Evolutionary conservation across 1,284 basidiomycete species (phyloP), one percentile per base, ranked within the genome.

Genomic region (Laetiporus sulphureus): DNA sequence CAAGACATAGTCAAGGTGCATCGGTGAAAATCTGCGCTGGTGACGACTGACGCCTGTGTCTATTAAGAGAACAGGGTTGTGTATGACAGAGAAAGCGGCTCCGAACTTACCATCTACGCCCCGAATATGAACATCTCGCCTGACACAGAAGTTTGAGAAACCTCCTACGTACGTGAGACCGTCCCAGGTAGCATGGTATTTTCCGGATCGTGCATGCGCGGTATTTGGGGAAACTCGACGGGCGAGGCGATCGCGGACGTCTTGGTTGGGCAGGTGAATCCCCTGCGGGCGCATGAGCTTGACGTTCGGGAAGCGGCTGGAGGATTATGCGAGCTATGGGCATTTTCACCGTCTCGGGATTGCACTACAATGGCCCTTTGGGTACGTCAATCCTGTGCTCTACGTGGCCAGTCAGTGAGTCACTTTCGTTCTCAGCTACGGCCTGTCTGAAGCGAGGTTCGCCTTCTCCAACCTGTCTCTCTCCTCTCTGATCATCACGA

Each of bases 211-310:
- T 91, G 3, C 84, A 88, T 46, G 72, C 80, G 2, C 91, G 85
- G 85, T 91, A 91, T 55, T 75, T 89, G 36, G 89, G 89, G 4
- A n/a, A 90, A 91, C 54, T 77, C 84, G n/a, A 77, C 80, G 0
- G 89, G 89, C 0, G 80, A 84, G 42, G 85, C 86, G 12, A 81
- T 92, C 40, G 83, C 80, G 2, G 84, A 90, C 50, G 76, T 92
- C 5, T 62, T 92, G 2, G 81, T 86, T 44, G 90, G 89, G 25
- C 77, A 78, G 53, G 75, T 80, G 42, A 91, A 89, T 58, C 89
- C n/a, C 89, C 0, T 80, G 81, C 34, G 90, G 83, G 4, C 80
- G 82, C 53, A 66, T 92, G 29, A 81, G 86, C 11, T 62, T 91
- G 55, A 83, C 85, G 0, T 85, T 91, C 71, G 86, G 86, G 5